Base-by-base conservation (phyloP, 2,329 filamentous ascomycete genomes). In the Ophiostoma ips region DNA sequence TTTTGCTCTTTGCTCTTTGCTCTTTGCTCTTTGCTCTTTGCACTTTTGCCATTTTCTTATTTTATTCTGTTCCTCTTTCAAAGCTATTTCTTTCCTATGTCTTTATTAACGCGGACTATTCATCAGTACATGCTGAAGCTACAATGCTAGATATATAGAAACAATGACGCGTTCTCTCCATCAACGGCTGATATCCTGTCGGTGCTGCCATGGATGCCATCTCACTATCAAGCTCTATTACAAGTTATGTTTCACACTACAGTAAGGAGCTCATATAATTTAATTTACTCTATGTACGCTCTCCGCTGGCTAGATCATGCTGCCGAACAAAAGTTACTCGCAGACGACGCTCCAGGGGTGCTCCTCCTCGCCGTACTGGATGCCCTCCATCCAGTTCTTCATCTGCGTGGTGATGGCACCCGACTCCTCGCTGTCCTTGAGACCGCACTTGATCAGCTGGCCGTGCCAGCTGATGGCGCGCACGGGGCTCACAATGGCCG, bases 301-400 rank as follows among this genome's bases (percentile, higher is more conserved):
- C n/a, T n/a, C n/a, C 38, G 38, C 38, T 41, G 38, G 21, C 21
- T 41, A 41, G 10, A 40, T 21, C 24, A 41, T 41, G 21, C 21
- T 24, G 38, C 38, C 38, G n/a, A n/a, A n/a, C n/a, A n/a, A n/a
- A 10, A 15, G 13, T 33, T 50, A 49, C 53, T 62, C 60, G 61
- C 68, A 68, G 50, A 70, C 58, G 59, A 81, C 82, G 73, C 89
- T 95, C 92, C 92, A 98, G 57, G 82, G 76, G 65, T 95, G 87
- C 64, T 87, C 78, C 67, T 90, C 84, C 56, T 95, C 89, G 55
- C 92, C 92, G 64, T 96, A 95, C 70, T 96, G 90, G 58, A 94
- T 89, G 28, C 71, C 83, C 71, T 94, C 89, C 55, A 98, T 95
- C 92, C 92, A 98, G 60, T 83, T 78, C 79, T 95, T 94, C 83